Evolutionary conservation across 176 grass and related monocot species (phyloP).

Genomic region (Eragrostis nindensis): DNA sequence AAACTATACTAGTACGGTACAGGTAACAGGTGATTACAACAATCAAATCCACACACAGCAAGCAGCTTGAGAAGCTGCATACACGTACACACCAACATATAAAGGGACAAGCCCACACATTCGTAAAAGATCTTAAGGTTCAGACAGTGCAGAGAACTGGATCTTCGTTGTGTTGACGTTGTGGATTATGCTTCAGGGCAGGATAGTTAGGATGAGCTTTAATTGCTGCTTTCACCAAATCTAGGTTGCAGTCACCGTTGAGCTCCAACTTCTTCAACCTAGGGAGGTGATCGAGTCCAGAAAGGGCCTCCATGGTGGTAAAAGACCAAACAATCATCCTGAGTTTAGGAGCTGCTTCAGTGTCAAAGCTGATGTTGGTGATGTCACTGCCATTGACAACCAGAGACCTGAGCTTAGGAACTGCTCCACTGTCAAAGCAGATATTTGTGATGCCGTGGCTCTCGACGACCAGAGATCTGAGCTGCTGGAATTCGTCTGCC

Average conservation of each 20-base stretch:
- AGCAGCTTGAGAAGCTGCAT: background rate
- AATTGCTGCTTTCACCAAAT: background rate
- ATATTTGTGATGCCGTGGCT: background rate
- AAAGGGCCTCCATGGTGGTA: background rate
- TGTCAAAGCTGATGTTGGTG: background rate
- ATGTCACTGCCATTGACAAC: background rate
- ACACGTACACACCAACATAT: background rate
- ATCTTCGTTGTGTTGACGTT: background rate
- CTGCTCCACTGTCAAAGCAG: background rate
- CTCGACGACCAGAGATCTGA: background rate
- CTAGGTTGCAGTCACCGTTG: background rate
- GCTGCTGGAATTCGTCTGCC: background rate
- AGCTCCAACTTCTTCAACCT: constrained; percentile 18
- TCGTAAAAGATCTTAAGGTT: background rate
- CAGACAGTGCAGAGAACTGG: background rate
- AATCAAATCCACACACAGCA: background rate
- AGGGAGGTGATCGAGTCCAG: background rate
- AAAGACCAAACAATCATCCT: background rate
- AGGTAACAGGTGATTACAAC: background rate
- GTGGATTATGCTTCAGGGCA: background rate
- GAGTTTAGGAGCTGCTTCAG: background rate
- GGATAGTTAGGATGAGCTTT: background rate
- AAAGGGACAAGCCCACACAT: background rate
- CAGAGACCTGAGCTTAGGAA: background rate
- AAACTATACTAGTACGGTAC: background rate